Evolutionary conservation across 2,329 filamentous ascomycete species (phyloP), one percentile per base, ranked within the genome.

Genomic region (Myriosclerotinia curreyana): DNA sequence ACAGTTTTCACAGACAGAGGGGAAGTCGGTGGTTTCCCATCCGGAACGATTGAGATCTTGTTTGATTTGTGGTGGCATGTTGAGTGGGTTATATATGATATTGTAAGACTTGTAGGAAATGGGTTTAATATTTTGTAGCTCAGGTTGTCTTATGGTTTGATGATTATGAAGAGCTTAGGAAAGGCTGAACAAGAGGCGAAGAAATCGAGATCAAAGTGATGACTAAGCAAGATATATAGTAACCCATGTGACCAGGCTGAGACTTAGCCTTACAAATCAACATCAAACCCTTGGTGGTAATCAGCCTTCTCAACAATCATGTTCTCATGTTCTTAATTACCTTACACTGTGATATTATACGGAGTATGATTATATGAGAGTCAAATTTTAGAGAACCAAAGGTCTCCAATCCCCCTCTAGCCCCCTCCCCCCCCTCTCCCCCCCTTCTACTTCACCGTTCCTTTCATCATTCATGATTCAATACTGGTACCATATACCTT

Each of bases 11-110:
- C 86, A 95, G 42, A 95, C 89, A 3, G 90, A 93, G 11, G 91
- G 91, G 73, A 95, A 92, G 77, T 95, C 91, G 56, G 91, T 95
- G 40, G 92, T 90, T 78, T 99, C 95, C 92, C 93, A 97, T 66
- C 95, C 95, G 22, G 92, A 95, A 62, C 95, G 86, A 79, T 98
- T 97, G 54, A 97, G 83, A 75, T 97, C 93, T 76, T 96, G 90
- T 77, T 98, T 97, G 76, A 97, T 97, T 77, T 96, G 92, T 15
- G 92, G 90, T 64, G 91, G 90, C 87, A 96, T 94, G 64, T 76
- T 66, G n/a, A 36, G 36, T n/a, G 14, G 31, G 5, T 31, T 8
- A 4, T 48, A 9, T 34, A 9, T 40, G 6, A 9, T 38, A 14
- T 22, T 60, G 28, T n/a, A 34, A 58, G 7, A n/a, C 11, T 17